A percentile compares a stretch with the other conserved stretches of the same genome.
These are phyloP conservation scores for Pichia sp. DNA, from an alignment of 1,139 yeast species.

Conservation along the genomic window DNA sequence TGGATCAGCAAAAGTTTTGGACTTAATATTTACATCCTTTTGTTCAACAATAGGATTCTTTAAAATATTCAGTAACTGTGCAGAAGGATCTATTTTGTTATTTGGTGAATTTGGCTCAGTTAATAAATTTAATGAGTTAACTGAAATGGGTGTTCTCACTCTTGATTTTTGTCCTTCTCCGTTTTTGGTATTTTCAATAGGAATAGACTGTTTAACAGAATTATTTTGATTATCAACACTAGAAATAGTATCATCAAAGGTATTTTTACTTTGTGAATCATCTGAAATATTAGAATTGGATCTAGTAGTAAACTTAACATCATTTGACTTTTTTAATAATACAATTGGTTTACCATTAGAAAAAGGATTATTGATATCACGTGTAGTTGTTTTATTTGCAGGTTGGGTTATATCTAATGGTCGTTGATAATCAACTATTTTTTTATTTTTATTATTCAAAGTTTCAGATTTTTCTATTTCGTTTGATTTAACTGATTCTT, in stretches of 20 bases:
- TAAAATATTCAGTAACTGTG: constrained; percentile 8
- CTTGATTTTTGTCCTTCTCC: background rate
- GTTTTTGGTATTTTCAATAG: background rate
- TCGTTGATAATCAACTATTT: background rate
- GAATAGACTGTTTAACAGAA: background rate
- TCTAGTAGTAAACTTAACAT: background rate
- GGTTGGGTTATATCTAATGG: constrained; percentile 19
- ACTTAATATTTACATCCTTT: background rate
- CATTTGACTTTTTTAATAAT: constrained; percentile 15
- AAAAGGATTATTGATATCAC: constrained; percentile 6
- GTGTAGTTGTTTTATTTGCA: constrained; percentile 15
- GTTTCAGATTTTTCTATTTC: background rate
- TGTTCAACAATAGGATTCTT: constrained; percentile 1
- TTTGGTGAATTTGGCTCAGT: constrained; percentile 12
- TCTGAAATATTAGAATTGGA: too few species aligned
- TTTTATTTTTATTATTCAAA: background rate
- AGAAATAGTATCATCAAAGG: too few species aligned
- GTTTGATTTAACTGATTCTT: background rate
- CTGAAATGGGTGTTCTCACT: constrained; percentile 3
- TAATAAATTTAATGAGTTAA: constrained; percentile 8
- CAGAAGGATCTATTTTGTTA: constrained; percentile 12
- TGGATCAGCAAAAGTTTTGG: background rate
- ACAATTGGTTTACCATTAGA: constrained; percentile 15
- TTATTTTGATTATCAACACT: too few species aligned
- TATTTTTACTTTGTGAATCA: background rate